Base-by-base conservation (phyloP, 176 grass and related monocot genomes). In the Bonia amplexicaulis region DNA sequence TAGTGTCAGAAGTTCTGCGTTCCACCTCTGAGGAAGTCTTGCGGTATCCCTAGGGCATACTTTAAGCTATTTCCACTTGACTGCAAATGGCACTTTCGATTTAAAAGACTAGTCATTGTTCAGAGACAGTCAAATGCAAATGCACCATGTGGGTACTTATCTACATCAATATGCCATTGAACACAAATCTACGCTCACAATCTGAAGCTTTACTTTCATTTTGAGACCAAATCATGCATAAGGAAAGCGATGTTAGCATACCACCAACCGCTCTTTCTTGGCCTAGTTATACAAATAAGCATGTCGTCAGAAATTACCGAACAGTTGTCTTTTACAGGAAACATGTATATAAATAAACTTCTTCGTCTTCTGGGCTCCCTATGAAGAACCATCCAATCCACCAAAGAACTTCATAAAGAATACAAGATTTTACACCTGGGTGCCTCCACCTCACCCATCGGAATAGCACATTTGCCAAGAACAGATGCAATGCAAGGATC, bases 1-100 rank as follows among this genome's bases (percentile, higher is more conserved):
- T 7, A 59, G 19, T 60, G 17, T 49, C 69, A 49, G 67, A 61
- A 42, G 48, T 41, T 14, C 49, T 74, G 49, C 7, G 7, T 11
- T 40, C 62, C 86, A 41, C 55, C 64, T 71, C 57, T 59, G n/a
- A 91, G 72, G 71, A 91, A 91, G 55, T 39, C 78, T 78, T 22
- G 77, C 66, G 86, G 90, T 72, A 91, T 82, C 77, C 82, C 90
- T 91, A n/a, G 37, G 37, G 37, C 37, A 39, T 39, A 39, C 37
- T 31, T 29, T 71, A 55, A 84, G 51, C 11, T 51, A 45, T 51
- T 47, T 62, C n/a, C 29, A 40, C 37, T 51, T 47, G 61, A 60
- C 48, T 51, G 12, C 25, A 69, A 75, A 81, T 81, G 14, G n/a
- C 46, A 61, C 4, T 45, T 75, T n/a, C 26, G 12, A 15, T 66